A percentile compares a stretch with the other conserved stretches of the same genome.
These are phyloP conservation scores for Linum tenue DNA, from an alignment of 345 rosid species.

Conservation along the genomic window DNA sequence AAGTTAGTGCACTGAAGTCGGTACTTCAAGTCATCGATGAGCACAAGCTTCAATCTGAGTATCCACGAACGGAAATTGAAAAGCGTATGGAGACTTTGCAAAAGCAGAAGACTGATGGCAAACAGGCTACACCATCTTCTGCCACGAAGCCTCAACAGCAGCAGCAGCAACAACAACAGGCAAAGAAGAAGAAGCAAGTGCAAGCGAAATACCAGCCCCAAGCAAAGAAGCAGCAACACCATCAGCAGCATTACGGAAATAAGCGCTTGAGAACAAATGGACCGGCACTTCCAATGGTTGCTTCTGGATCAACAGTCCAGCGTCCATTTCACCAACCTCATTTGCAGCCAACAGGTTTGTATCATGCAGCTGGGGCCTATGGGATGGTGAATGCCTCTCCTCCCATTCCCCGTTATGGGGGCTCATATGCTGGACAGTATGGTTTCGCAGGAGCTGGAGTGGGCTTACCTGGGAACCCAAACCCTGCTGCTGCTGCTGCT, in stretches of 20 bases:
- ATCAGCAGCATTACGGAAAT: conserved; percentile 19
- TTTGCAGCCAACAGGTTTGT: conserved; percentile 31
- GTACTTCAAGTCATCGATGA: conserved; percentile 50
- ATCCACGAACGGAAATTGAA: conserved; percentile 23
- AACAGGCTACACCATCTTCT: conserved; percentile 9
- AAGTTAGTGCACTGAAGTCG: conserved; percentile 45
- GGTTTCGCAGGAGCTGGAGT: conserved; percentile 16
- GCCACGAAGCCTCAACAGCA: conserved; percentile 6
- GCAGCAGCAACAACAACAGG: conserved; percentile 3
- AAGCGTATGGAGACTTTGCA: conserved; percentile 15
- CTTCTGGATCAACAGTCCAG: conserved; percentile 20
- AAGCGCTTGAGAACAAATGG: conserved; percentile 30
- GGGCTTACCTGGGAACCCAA: conserved; percentile 29
- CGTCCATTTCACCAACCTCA: conserved; percentile 29
- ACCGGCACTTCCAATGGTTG: conserved; percentile 8
- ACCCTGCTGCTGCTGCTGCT: conserved; percentile 13
- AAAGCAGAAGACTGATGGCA: conserved; percentile 20
- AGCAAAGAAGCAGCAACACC: conserved; percentile 20
- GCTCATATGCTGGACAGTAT: conserved; percentile 28
- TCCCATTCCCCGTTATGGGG: conserved; percentile 28
- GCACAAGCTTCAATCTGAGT: conserved; percentile 47
- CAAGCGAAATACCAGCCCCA: conserved; percentile 9
- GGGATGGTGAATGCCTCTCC: conserved; percentile 28
- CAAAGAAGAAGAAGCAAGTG: conserved; percentile 3
- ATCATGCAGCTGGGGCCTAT: conserved; percentile 29